Evolutionary conservation across 2,329 filamentous ascomycete genomes (phyloP).

Genomic region (Botrytis pseudocinerea): DNA sequence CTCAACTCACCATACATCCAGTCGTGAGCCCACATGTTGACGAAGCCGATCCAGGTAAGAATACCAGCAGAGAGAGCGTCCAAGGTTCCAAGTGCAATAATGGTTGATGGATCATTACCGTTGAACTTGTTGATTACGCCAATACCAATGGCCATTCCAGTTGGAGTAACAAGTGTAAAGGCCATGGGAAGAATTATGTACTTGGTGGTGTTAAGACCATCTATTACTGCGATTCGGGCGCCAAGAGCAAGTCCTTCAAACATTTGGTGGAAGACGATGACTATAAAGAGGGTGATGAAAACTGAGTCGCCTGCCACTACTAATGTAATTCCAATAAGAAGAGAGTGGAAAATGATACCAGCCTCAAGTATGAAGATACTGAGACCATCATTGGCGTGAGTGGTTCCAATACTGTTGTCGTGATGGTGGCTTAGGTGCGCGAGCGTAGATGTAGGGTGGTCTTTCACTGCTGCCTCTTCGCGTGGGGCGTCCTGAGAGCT

Average conservation of each 20-base stretch:
- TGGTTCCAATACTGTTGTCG: not conserved
- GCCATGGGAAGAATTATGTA: slow-evolving; percentile 62
- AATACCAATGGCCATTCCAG: slow-evolving; percentile 80
- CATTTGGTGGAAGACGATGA: slow-evolving; percentile 77
- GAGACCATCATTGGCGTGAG: not conserved
- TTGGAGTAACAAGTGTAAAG: slow-evolving; percentile 71
- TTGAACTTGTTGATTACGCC: slow-evolving; percentile 71
- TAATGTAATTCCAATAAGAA: slow-evolving; percentile 54
- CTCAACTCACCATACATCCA: slow-evolving; percentile 61
- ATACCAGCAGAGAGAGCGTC: slow-evolving; percentile 75
- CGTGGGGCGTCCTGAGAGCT: not conserved
- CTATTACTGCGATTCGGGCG: slow-evolving; percentile 61
- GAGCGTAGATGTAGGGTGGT: not conserved
- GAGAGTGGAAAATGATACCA: slow-evolving; percentile 74
- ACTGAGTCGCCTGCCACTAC: slow-evolving; percentile 59
- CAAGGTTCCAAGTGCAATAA: slow-evolving; percentile 71
- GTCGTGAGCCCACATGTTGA: slow-evolving; percentile 77
- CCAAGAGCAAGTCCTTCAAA: slow-evolving; percentile 77
- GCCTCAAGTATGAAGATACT: slow-evolving; percentile 58
- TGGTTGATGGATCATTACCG: slow-evolving; percentile 66
- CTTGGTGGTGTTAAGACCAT: slow-evolving; percentile 35
- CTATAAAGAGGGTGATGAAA: slow-evolving; percentile 59
- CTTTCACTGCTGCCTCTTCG: slow-evolving; percentile 1
- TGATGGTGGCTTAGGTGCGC: slow-evolving; percentile 3
- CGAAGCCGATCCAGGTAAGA: slow-evolving; percentile 74